Evolutionary conservation across 2,329 filamentous ascomycete species (phyloP).

Genomic region (Botrytis porri): DNA sequence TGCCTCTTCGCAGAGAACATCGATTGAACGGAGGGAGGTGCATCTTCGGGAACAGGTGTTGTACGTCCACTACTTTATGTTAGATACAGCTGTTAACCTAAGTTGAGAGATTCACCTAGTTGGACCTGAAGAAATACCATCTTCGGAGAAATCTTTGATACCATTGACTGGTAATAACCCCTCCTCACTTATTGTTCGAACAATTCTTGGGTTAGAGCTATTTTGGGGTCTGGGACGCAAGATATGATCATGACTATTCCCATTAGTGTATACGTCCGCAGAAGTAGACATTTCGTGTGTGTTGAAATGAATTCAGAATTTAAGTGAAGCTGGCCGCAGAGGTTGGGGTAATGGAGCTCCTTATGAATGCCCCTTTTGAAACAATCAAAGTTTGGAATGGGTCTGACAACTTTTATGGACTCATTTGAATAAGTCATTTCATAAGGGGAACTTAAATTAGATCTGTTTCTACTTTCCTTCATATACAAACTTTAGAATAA

Average conservation of each 20-base stretch:
- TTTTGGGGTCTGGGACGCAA: constrained; percentile 35
- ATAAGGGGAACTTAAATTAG: not conserved
- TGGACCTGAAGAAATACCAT: constrained; percentile 27
- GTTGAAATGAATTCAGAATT: not conserved
- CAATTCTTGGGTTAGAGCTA: constrained; percentile 31
- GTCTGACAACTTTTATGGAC: not conserved
- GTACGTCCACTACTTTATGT: constrained; percentile 63
- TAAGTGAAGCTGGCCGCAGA: constrained; percentile 1
- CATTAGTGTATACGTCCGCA: constrained; percentile 31
- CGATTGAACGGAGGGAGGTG: constrained; percentile 85
- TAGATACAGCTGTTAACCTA: constrained; percentile 6
- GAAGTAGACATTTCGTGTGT: constrained; percentile 34
- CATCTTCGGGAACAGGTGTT: constrained; percentile 82
- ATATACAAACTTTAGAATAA: not conserved
- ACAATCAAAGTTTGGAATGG: not conserved
- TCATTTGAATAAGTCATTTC: constrained; percentile 12
- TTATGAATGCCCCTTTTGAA: constrained; percentile 18
- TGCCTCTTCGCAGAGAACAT: constrained; percentile 83
- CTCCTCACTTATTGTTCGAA: constrained; percentile 32
- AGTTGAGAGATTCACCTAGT: not conserved
- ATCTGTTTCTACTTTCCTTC: not conserved
- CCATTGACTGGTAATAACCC: constrained; percentile 24
- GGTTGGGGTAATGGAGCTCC: constrained; percentile 5
- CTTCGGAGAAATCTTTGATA: constrained; percentile 24
- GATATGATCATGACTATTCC: constrained; percentile 35